Base-by-base conservation (phyloP, 805 yeast species). In the Barnettozyma vustinii region DNA sequence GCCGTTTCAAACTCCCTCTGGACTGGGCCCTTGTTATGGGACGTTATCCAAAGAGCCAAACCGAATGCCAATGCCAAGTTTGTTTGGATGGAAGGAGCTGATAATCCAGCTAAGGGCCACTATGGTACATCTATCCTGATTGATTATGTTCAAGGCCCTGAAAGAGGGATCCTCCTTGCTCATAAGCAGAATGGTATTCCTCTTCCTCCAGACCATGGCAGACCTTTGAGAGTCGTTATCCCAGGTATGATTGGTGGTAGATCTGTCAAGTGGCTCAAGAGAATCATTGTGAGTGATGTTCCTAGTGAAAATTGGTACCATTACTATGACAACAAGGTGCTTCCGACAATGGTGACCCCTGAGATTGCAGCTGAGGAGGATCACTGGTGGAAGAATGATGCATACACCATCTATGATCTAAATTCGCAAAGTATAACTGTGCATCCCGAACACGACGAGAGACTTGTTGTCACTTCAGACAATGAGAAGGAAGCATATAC, bases 221-320 rank as follows among this genome's bases (percentile, higher is more conserved):
- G 54, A 27, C 72, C 72, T 3, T 47, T 67, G 12, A 56, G 72
- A 37, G 67, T 62, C 12, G 55, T 68, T 6, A 60, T 67, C 2
- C 71, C 71, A 3, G 71, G 71, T 15, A 64, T 66, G 23, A 65
- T 68, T 55, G 72, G 72, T 26, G 72, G 72, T 7, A 52, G 71
- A 20, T 63, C 68, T 16, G 72, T 68, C 35, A 68, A 68, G 48
- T 68, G 71, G 71, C 50, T 68, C 21, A 61, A 56, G 33, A 55
- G 52, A 40, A 48, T 68, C 13, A 42, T 62, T 13, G 49, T 68
- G n/a, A 54, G 66, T 15, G 69, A 64, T 30, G 42, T 27, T 12
- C 71, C 70, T 3, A 65, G 69, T 0, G 59, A 55, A n/a, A 67
- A 67, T 45, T 67, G 66, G 66, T 68, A 68, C 46, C 72, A 68